A percentile compares a stretch with the other conserved stretches of the same genome.
phyloP scores from a whole-genome alignment of 371 early-diverging fungal genomes.

The Mucor mucedo region DNA sequence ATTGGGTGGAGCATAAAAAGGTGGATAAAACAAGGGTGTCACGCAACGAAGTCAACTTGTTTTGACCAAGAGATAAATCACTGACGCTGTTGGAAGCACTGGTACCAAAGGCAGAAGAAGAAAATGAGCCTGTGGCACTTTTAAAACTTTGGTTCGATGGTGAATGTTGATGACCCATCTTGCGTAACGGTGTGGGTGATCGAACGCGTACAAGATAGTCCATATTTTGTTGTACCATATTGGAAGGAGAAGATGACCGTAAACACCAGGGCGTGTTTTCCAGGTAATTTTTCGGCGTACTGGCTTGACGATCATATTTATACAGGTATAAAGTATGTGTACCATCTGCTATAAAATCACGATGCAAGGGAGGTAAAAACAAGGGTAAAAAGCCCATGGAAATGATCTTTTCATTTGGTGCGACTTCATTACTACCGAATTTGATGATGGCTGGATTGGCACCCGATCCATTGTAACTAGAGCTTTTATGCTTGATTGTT shows the following conservation, averaged over 20 bases:
- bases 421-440: slow-evolving; percentile 2
- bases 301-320: slow-evolving; percentile 61
- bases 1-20: slow-evolving; percentile 65
- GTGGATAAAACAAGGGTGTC: slow-evolving; percentile 63
- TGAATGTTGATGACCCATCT: slow-evolving; percentile 26
- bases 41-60: slow-evolving; percentile 47
- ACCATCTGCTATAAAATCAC: slow-evolving; percentile 68
- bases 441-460: slow-evolving; percentile 1
- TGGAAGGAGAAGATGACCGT: slow-evolving; percentile 46
- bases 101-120: slow-evolving; percentile 21
- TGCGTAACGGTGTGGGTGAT: not conserved
- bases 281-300: slow-evolving; percentile 54
- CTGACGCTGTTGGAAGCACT: slow-evolving; percentile 12
- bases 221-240: slow-evolving; percentile 25
- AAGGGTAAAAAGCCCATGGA: slow-evolving; percentile 69
- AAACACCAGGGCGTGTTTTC: slow-evolving; percentile 44
- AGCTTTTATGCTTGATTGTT: slow-evolving; percentile 60
- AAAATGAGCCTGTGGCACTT: slow-evolving; percentile 25
- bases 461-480: slow-evolving; percentile 27
- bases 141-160: slow-evolving; percentile 26
- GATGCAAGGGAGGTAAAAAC: slow-evolving; percentile 54
- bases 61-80: slow-evolving; percentile 13
- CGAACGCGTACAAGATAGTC: not conserved
- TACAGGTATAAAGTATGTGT: slow-evolving; percentile 66
- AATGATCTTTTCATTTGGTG: slow-evolving; percentile 42